Percentiles rank a stretch among this genome's conserved stretches.
Conservation (phyloP, 441 rosid genomes). For the Corymbia citriodora region DNA sequence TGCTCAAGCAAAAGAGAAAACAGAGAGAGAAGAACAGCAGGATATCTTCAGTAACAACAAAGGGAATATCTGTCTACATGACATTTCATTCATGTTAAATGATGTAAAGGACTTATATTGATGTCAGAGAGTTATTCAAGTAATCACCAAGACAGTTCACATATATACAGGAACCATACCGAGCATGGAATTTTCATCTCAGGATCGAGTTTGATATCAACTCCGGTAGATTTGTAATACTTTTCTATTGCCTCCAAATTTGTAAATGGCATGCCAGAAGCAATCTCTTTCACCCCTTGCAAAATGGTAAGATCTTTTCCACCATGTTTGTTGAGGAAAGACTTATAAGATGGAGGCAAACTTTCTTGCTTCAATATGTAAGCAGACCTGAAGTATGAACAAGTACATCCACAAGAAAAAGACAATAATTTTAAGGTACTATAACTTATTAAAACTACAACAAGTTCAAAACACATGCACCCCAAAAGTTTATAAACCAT, state of each 20-base stretch:
- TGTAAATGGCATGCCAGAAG: constrained; percentile 56
- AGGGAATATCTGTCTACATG: background rate
- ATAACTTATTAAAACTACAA: background rate
- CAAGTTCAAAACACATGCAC: background rate
- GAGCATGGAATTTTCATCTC: constrained; percentile 77
- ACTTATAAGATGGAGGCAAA: constrained; percentile 82
- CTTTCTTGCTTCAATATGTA: constrained; percentile 85
- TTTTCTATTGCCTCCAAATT: constrained; percentile 62
- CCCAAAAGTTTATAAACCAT: background rate
- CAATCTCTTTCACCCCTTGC: constrained; percentile 74
- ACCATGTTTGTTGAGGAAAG: constrained; percentile 86
- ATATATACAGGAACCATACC: constrained; percentile 29
- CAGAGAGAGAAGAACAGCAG: background rate
- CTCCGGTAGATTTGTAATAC: constrained; percentile 61
- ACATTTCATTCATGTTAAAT: background rate
- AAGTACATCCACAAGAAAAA: background rate
- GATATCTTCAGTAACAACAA: background rate
- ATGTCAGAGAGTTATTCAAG: background rate
- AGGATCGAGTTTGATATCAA: constrained; percentile 71
- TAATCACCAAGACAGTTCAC: background rate
- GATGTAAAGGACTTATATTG: background rate
- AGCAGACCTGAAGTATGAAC: constrained; percentile 57
- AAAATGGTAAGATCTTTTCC: constrained; percentile 64
- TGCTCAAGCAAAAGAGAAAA: background rate
- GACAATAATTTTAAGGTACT: background rate